These are phyloP conservation scores for Fraxinus albicans DNA, from an alignment of 305 asterid species.

Conservation along the genomic window DNA sequence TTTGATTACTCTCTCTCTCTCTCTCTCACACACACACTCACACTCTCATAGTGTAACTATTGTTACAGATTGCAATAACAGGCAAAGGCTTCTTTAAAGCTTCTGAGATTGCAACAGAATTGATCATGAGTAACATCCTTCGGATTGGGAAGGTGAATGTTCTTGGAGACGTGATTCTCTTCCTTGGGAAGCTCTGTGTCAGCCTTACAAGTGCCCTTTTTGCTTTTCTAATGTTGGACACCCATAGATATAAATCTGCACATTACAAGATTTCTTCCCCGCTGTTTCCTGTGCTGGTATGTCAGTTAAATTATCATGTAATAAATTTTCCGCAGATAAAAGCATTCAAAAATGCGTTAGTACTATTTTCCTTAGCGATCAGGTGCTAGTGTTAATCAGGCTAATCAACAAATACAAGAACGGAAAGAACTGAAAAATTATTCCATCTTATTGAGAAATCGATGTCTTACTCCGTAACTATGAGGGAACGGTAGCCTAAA, in stretches of 20 bases:
- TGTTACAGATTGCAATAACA: constrained; percentile 81
- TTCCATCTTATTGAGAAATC: background rate
- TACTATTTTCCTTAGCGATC: background rate
- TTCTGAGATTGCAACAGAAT: constrained; percentile 89
- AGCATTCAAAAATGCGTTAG: background rate
- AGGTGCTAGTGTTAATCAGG: background rate
- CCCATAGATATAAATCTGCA: constrained; percentile 67
- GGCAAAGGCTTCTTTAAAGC: constrained; percentile 89
- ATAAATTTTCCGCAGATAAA: background rate
- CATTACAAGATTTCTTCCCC: constrained; percentile 96
- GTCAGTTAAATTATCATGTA: background rate
- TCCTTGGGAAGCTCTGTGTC: constrained; percentile 94
- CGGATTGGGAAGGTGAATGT: constrained; percentile 93
- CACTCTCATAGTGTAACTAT: background rate
- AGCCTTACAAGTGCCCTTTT: constrained; percentile 89
- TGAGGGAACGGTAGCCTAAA: background rate
- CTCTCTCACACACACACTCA: background rate
- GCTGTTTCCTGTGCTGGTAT: constrained; percentile 89
- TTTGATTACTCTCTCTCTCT: background rate
- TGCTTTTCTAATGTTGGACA: constrained; percentile 88
- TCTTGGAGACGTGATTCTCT: constrained; percentile 88
- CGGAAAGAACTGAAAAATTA: background rate
- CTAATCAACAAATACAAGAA: background rate
- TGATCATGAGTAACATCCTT: constrained; percentile 86
- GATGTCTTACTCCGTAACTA: background rate